These are phyloP conservation scores for Capillidium heterosporum DNA, from an alignment of 371 early-diverging fungal species.

Conservation along the genomic window DNA sequence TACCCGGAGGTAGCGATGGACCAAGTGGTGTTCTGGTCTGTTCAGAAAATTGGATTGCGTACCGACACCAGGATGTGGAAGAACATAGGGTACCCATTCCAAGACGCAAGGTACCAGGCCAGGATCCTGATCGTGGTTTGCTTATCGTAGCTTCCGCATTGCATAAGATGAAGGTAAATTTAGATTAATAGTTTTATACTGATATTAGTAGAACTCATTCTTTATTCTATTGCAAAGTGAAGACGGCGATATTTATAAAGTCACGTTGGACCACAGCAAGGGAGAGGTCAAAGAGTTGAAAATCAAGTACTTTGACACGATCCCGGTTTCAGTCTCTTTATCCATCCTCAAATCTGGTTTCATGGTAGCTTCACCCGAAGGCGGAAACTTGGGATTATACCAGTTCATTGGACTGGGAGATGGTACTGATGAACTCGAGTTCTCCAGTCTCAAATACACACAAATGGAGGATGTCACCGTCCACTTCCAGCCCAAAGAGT, in stretches of 20 bases:
- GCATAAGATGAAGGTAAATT: conserved; percentile 87
- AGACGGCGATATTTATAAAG: conserved; percentile 86
- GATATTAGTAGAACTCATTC: conserved; percentile 47
- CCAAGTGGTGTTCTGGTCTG: conserved; percentile 95
- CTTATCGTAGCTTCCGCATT: conserved; percentile 69
- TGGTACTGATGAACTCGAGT: conserved; percentile 66
- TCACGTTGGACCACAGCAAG: conserved; percentile 64
- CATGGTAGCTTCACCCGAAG: conserved; percentile 76
- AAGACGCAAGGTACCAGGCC: conserved; percentile 51
- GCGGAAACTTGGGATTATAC: conserved; percentile 83
- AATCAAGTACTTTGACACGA: conserved; percentile 89
- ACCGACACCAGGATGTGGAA: conserved; percentile 53
- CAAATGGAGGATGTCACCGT: conserved; percentile 27
- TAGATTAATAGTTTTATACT: no score
- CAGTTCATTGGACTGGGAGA: conserved; percentile 88
- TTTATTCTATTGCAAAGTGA: conserved; percentile 86
- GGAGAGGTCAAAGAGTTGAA: conserved; percentile 42
- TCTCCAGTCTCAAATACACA: conserved; percentile 39
- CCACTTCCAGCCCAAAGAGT: conserved; percentile 57
- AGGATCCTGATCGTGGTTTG: conserved; percentile 38
- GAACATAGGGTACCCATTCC: conserved; percentile 69
- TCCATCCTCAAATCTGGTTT: conserved; percentile 85
- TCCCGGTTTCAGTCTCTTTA: conserved; percentile 62
- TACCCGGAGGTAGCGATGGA: conserved; percentile 88
- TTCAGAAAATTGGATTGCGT: conserved; percentile 73